phyloP scores from a whole-genome alignment of 2,329 filamentous ascomycete genomes.

The Ceratocystiopsis sp. region DNA sequence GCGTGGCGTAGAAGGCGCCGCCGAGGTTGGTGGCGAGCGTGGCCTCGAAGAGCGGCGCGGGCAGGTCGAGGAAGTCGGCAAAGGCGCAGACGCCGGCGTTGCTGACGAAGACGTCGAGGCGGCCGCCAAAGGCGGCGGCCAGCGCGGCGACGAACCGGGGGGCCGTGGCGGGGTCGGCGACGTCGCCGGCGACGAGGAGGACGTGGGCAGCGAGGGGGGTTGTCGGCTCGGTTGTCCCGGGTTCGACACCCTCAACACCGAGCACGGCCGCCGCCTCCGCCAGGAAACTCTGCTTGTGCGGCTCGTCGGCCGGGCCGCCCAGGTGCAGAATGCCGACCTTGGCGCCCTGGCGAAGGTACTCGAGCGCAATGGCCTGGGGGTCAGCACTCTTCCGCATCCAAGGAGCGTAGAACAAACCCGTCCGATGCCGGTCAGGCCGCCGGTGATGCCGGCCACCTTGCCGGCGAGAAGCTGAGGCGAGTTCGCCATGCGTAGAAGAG shows the following conservation, averaged over 20 bases:
- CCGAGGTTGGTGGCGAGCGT: constrained; percentile 70
- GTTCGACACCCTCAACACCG: too few relatives aligned
- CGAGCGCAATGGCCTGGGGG: constrained; percentile 6
- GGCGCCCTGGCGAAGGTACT: constrained; percentile 7
- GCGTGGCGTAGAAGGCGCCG: constrained; percentile 75
- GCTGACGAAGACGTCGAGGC: constrained; percentile 64
- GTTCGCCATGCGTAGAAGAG: too few relatives aligned
- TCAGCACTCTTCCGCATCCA: too few relatives aligned
- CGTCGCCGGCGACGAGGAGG: constrained; percentile 4
- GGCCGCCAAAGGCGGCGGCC: constrained; percentile 16
- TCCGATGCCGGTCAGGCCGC: constrained; percentile 8
- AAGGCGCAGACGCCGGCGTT: constrained; percentile 86
- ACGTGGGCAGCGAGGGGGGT: not conserved
- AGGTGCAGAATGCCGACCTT: constrained; percentile 7
- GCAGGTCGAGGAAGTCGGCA: constrained; percentile 64
- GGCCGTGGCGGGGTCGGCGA: constrained; percentile 5
- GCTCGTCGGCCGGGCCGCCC: constrained; percentile 5
- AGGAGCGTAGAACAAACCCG: too few relatives aligned
- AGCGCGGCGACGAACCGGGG: constrained; percentile 2
- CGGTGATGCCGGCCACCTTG: constrained; percentile 8
- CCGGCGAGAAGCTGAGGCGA: constrained; percentile 7
- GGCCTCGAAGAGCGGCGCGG: constrained; percentile 48
- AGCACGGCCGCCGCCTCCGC: constrained; percentile 2
- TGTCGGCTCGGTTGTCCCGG: not conserved
- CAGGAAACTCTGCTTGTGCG: constrained; percentile 3